phyloP scores from a whole-genome alignment of 768 basidiomycete genomes.

The Tylopilus rubrobrunneus region DNA sequence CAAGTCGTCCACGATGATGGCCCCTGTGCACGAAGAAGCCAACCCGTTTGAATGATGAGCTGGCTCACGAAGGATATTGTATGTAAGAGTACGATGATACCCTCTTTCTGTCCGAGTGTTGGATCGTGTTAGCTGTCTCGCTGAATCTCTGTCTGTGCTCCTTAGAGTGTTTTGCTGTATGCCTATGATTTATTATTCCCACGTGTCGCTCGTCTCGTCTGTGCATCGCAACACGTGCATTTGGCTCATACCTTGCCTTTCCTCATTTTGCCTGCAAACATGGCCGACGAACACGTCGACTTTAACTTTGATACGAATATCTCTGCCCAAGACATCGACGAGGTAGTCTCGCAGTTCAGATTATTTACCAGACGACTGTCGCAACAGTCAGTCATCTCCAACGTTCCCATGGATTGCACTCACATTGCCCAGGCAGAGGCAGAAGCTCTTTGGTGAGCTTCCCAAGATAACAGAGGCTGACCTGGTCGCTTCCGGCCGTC shows the following conservation, averaged over 20 bases:
- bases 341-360: constrained; percentile 29
- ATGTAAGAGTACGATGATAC: constrained; percentile 28
- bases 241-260: neutral
- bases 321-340: constrained; percentile 30
- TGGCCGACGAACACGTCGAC: constrained; percentile 21
- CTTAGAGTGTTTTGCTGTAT: constrained; percentile 23
- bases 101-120: constrained; percentile 24
- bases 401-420: neutral
- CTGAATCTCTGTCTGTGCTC: constrained; percentile 30
- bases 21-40: constrained; percentile 51
- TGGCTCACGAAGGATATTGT: constrained; percentile 3
- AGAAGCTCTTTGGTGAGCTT: constrained; percentile 42
- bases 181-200: constrained; percentile 24
- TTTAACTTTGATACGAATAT: constrained; percentile 3
- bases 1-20: constrained; percentile 15
- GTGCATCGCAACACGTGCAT: constrained; percentile 9
- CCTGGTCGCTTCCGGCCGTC: constrained; percentile 43
- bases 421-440: constrained; percentile 28
- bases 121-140: constrained; percentile 24
- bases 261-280: constrained; percentile 3
- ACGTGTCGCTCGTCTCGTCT: constrained; percentile 15
- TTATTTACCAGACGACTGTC: constrained; percentile 24
- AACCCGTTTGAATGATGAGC: constrained; percentile 57
- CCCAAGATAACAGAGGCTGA: constrained; percentile 51
- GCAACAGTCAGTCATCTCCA: constrained; percentile 20